Evolutionary conservation across 345 rosid species (phyloP).

Genomic region (Trapa bicornis): DNA sequence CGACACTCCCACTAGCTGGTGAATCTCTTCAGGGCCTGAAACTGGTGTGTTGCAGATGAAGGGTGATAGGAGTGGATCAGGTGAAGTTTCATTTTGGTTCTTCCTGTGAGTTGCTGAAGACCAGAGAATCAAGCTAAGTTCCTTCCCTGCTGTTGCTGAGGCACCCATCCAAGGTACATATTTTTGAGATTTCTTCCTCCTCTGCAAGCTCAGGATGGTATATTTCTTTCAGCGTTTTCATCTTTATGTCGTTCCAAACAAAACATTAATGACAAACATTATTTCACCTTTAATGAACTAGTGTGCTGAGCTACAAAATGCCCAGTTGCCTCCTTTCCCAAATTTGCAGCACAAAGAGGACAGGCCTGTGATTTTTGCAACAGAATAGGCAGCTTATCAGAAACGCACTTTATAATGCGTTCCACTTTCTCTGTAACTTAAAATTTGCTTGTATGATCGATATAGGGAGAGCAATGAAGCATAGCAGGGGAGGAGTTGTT

Average conservation of each 20-base stretch:
- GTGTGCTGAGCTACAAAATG: constrained; percentile 50
- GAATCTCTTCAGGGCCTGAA: constrained; percentile 14
- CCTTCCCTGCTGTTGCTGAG: constrained; percentile 34
- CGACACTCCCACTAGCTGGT: constrained; percentile 17
- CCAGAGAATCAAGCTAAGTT: constrained; percentile 31
- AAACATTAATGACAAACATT: constrained; percentile 4
- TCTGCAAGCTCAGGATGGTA: constrained; percentile 9
- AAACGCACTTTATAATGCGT: background rate
- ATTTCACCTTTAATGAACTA: constrained; percentile 33
- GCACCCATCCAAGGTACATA: constrained; percentile 20
- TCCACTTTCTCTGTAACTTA: background rate
- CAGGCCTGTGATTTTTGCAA: constrained; percentile 36
- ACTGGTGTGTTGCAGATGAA: constrained; percentile 22
- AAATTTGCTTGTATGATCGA: too few relatives aligned
- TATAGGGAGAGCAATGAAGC: background rate
- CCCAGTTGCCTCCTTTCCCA: constrained; percentile 39
- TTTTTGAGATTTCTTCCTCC: constrained; percentile 31
- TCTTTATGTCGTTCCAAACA: too few relatives aligned
- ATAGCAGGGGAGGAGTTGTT: constrained; percentile 14
- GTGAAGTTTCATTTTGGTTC: constrained; percentile 15
- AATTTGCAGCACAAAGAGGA: constrained; percentile 53
- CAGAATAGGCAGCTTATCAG: background rate
- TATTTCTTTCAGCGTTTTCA: background rate
- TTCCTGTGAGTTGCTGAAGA: constrained; percentile 20
- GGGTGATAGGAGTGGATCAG: constrained; percentile 38